phyloP scores from a whole-genome alignment of 768 basidiomycete species.

The Psilocybe cubensis region DNA sequence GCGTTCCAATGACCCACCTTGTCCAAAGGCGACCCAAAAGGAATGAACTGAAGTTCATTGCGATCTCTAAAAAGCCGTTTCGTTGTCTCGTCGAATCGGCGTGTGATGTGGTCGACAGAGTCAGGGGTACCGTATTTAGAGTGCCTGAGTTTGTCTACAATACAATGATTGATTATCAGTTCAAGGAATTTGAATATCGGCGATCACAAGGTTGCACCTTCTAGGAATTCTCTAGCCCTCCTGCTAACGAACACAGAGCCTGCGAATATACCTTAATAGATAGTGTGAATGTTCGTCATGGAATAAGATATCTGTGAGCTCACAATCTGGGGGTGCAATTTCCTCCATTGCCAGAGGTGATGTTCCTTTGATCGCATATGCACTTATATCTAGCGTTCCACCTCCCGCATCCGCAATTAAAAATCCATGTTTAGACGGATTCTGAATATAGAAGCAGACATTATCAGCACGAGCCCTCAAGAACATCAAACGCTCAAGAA shows the following conservation, averaged over 20 bases:
- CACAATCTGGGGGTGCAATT: conserved; percentile 83
- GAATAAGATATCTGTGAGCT: conserved; percentile 22
- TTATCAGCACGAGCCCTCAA: too few species aligned
- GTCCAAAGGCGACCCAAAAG: conserved; percentile 78
- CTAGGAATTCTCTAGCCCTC: conserved; percentile 71
- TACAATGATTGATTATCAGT: background rate
- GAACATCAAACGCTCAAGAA: background rate
- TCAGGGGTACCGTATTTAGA: conserved; percentile 77
- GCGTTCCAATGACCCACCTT: conserved; percentile 39
- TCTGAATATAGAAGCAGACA: conserved; percentile 38
- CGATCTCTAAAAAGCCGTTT: conserved; percentile 77
- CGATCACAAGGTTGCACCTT: conserved; percentile 45
- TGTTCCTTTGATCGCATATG: conserved; percentile 74
- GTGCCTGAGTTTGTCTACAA: conserved; percentile 67
- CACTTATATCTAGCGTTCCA: conserved; percentile 81
- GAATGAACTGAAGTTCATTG: conserved; percentile 70
- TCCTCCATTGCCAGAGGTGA: conserved; percentile 79
- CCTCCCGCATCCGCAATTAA: conserved; percentile 82
- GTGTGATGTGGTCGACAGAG: conserved; percentile 78
- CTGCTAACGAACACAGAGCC: conserved; percentile 85
- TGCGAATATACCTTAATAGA: conserved; percentile 67
- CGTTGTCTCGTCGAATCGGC: conserved; percentile 81
- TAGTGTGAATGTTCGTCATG: background rate
- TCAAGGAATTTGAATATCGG: background rate
- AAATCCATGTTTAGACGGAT: conserved; percentile 76